phyloP scores from a whole-genome alignment of 1,284 basidiomycete species.

The Meripilus lineatus region DNA sequence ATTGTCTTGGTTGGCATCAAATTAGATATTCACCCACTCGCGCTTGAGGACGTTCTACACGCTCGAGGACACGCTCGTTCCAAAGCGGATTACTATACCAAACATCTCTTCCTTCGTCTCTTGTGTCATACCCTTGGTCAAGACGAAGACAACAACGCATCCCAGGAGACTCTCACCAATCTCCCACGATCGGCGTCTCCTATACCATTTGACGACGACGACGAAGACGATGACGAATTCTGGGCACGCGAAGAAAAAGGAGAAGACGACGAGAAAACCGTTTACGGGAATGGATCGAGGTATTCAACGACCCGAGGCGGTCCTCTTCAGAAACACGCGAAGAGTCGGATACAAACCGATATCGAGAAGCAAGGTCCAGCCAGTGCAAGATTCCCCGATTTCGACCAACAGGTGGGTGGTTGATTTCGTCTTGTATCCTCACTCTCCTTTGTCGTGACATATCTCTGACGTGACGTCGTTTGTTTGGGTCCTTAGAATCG shows the following conservation, averaged over 20 bases:
- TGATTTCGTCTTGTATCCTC: neutral
- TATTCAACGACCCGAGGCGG: slow-evolving; percentile 20
- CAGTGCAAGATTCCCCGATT: neutral
- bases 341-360: slow-evolving; percentile 4
- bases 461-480: neutral
- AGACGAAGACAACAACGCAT: slow-evolving; percentile 19
- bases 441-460: neutral
- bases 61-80: slow-evolving; percentile 49
- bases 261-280: slow-evolving; percentile 24
- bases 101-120: slow-evolving; percentile 64
- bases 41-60: slow-evolving; percentile 65
- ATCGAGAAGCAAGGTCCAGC: slow-evolving; percentile 2
- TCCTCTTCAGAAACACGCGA: slow-evolving; percentile 8
- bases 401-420: slow-evolving; percentile 11
- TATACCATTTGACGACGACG: slow-evolving; percentile 23
- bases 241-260: slow-evolving; percentile 12
- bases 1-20: neutral
- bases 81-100: slow-evolving; percentile 64
- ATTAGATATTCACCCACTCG: slow-evolving; percentile 61
- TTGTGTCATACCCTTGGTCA: slow-evolving; percentile 51
- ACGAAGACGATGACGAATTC: slow-evolving; percentile 20
- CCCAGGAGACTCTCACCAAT: slow-evolving; percentile 24
- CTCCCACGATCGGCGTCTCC: slow-evolving; percentile 41
- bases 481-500: slow-evolving; percentile 2
- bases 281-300: slow-evolving; percentile 22